Evolutionary conservation across 495 filamentous ascomycete species (phyloP), one percentile per base, ranked within the genome.

Genomic region (Saxophila tyrrhenica): DNA sequence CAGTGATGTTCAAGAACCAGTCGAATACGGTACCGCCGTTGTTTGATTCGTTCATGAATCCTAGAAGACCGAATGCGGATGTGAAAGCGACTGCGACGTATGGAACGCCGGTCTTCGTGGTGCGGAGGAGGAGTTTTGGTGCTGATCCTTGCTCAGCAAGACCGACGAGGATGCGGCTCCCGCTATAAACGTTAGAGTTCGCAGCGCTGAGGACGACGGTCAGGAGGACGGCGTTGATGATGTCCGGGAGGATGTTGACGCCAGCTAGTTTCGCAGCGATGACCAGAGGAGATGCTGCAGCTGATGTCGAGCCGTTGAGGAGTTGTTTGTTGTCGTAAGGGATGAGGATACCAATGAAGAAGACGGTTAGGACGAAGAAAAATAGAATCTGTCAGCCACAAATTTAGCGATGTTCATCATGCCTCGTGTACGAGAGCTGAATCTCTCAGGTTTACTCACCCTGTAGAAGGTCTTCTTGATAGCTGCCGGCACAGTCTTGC

Each of bases 351-450:
- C 79, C 79, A 59, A 82, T 80, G 1, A 74, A 74, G 35, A 83
- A 68, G 2, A 74, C 73, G 10, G 70, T 76, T 19, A 80, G 56
- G 39, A 72, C 60, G 69, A 94, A 94, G 74, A 95, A 94, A 71
- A 94, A 78, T 51, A 84, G 65, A 63, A 95, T 87, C 48, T 89
- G 85, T n/a, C n/a, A n/a, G n/a, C n/a, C n/a, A n/a, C n/a, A n/a
- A n/a, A n/a, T n/a, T n/a, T n/a, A n/a, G n/a, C n/a, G n/a, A n/a
- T n/a, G n/a, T n/a, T n/a, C n/a, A n/a, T n/a, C n/a, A n/a, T n/a
- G n/a, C n/a, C n/a, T n/a, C n/a, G n/a, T n/a, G n/a, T n/a, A n/a
- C n/a, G n/a, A n/a, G n/a, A n/a, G n/a, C n/a, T n/a, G n/a, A n/a
- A n/a, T n/a, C n/a, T n/a, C n/a, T n/a, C n/a, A n/a, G n/a, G n/a